phyloP scores from a whole-genome alignment of 371 early-diverging fungal genomes.

The Chytridium lagenaria region DNA sequence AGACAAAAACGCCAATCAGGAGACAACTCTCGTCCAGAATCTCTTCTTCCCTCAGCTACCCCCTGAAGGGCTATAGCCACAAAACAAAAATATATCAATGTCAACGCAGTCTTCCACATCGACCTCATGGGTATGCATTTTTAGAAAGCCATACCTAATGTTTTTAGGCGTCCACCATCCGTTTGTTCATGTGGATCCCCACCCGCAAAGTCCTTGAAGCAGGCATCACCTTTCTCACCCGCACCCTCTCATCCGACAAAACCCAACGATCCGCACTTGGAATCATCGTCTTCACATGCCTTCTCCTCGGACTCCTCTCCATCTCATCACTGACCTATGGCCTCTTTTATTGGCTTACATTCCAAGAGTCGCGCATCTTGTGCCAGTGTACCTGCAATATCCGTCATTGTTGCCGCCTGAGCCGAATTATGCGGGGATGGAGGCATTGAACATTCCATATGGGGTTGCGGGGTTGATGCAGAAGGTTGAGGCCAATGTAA shows the following conservation, averaged over 20 bases:
- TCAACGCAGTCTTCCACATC: neutral
- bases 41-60: no score
- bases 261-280: slow-evolving; percentile 44
- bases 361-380: slow-evolving; percentile 41
- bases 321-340: slow-evolving; percentile 43
- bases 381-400: slow-evolving; percentile 49
- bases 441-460: neutral
- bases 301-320: slow-evolving; percentile 39
- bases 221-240: slow-evolving; percentile 13
- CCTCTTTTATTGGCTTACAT: slow-evolving; percentile 51
- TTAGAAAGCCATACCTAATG: neutral
- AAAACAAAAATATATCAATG: neutral
- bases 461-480: slow-evolving; percentile 16
- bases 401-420: slow-evolving; percentile 13
- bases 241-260: slow-evolving; percentile 32
- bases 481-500: slow-evolving; percentile 16
- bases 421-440: no score
- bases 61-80: no score
- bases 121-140: neutral
- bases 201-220: slow-evolving; percentile 1
- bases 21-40: no score
- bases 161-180: neutral
- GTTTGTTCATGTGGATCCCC: neutral
- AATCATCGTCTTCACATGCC: slow-evolving; percentile 38
- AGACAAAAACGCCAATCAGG: no score